Base-by-base conservation (phyloP, 495 filamentous ascomycete genomes). In the Choiromyces venosus region DNA sequence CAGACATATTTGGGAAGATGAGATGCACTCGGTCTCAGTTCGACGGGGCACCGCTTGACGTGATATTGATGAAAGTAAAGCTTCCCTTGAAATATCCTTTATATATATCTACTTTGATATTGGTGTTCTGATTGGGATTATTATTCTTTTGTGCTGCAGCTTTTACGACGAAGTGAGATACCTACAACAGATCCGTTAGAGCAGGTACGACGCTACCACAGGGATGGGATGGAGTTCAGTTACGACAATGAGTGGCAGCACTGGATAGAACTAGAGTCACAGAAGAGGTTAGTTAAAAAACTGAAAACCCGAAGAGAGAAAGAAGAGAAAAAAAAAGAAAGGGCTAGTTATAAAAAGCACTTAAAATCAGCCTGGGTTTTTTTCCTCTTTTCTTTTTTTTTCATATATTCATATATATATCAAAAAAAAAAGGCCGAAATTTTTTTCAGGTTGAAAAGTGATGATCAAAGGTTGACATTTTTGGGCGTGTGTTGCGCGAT, bases 1-100 rank as follows among this genome's bases (percentile, higher is more conserved):
- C 79, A 0, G 80, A 79, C 68, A 76, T 81, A 33, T 81, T 81
- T 65, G 79, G 79, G 25, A 81, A 81, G 44, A 74, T 81, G 76
- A 75, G 80, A 67, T 76, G 79, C n/a, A 76, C 66, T 1, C 76
- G 75, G 37, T 46, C 80, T 46, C 78, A 81, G 19, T 77, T 79
- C 42, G 79, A 81, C 37, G 79, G 74, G 21, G 73, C 70, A 36
- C 74, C 78, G 10, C 76, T 81, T 36, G 80, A 81, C 37, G 75
- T 79, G 39, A 77, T 81, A 37, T 65, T 81, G 35, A 76, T 80
- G 73, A 76, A 81, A 71, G 79, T 81, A 75, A 67, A 73, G 25
- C 37, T 38, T 46, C 19, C 71, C 71, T 44, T 72, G 42, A 3
- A 56, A n/a, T 33, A 29, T 38, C 37, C 67, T 46, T 76, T 46